Conservation (phyloP, 2,329 filamentous ascomycete genomes). For the Cladosporium phlei region DNA sequence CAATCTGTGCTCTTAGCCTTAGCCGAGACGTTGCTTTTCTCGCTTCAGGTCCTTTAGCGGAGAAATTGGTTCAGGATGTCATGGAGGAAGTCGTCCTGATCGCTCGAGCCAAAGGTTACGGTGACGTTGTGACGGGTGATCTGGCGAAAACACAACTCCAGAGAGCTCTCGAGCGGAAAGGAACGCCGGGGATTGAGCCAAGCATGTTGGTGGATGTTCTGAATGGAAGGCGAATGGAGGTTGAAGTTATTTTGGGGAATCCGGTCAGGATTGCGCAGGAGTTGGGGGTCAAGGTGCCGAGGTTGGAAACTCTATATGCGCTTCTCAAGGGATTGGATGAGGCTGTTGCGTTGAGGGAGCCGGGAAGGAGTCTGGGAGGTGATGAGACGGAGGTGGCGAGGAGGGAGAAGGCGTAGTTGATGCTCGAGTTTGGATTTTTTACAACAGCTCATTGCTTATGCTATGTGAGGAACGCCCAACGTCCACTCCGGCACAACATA, state of each 20-base stretch:
- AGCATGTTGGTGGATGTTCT: conserved; percentile 49
- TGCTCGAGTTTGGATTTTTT: too few relatives aligned
- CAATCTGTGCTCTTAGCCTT: conserved; percentile 50
- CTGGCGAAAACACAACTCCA: conserved; percentile 28
- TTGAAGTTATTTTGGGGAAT: conserved; percentile 49
- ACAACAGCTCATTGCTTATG: too few relatives aligned
- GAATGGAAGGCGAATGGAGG: conserved; percentile 40
- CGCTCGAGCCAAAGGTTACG: conserved; percentile 39
- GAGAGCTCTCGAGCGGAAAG: conserved; percentile 28
- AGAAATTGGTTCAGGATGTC: conserved; percentile 35
- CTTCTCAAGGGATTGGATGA: conserved; percentile 41
- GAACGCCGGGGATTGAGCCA: conserved; percentile 40
- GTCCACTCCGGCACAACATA: conserved; percentile 28
- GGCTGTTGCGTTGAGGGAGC: conserved; percentile 25
- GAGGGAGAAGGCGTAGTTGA: neutral
- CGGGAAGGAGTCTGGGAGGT: conserved; percentile 20
- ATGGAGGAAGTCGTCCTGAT: conserved; percentile 45
- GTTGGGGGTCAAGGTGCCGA: conserved; percentile 37
- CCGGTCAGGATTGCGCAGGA: conserved; percentile 38
- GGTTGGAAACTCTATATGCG: conserved; percentile 43
- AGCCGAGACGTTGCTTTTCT: conserved; percentile 51
- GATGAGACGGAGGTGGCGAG: conserved; percentile 14
- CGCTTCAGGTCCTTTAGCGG: conserved; percentile 34
- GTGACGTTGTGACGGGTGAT: conserved; percentile 26
- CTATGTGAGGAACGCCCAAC: conserved; percentile 28